Evolutionary conservation across 108 stramenopile species (phyloP).

Genomic region (Nitzschia sp.): DNA sequence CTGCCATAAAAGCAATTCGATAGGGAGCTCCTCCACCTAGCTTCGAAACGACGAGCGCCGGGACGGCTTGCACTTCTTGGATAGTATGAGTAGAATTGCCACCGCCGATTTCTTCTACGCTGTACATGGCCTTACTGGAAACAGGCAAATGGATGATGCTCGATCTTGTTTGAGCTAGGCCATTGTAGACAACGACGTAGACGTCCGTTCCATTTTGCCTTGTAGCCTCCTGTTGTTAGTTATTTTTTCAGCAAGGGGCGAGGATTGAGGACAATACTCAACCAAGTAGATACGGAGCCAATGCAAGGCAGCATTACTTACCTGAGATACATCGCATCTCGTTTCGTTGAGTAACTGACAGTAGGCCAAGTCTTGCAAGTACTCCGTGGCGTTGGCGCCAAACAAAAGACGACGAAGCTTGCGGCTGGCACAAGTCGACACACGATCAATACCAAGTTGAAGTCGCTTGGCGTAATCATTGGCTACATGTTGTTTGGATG

Average conservation of each 20-base stretch:
- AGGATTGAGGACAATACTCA: neutral
- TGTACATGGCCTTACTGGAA: constrained; percentile 8
- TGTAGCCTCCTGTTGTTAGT: constrained; percentile 2
- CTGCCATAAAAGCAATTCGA: constrained; percentile 15
- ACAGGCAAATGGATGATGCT: constrained; percentile 76
- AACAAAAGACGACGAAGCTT: constrained; percentile 36
- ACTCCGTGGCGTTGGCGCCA: constrained; percentile 7
- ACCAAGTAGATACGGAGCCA: no score
- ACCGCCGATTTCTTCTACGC: neutral
- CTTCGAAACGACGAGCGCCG: neutral
- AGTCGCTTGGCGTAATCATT: constrained; percentile 88
- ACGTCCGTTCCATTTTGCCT: constrained; percentile 30
- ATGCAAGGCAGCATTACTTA: neutral
- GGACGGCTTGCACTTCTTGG: neutral
- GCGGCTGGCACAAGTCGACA: constrained; percentile 41
- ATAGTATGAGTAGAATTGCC: neutral
- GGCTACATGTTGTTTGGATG: constrained; percentile 89
- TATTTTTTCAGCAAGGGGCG: neutral
- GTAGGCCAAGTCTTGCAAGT: constrained; percentile 42
- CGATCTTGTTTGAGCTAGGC: constrained; percentile 50
- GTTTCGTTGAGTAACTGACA: constrained; percentile 88
- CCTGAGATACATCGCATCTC: constrained; percentile 64
- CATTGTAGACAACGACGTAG: constrained; percentile 85
- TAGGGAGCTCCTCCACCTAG: neutral
- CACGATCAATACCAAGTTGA: constrained; percentile 62